Evolutionary conservation across 2,329 filamentous ascomycete genomes (phyloP), one percentile per base, ranked within the genome.

Genomic region (Chaetomiaceae sp.): DNA sequence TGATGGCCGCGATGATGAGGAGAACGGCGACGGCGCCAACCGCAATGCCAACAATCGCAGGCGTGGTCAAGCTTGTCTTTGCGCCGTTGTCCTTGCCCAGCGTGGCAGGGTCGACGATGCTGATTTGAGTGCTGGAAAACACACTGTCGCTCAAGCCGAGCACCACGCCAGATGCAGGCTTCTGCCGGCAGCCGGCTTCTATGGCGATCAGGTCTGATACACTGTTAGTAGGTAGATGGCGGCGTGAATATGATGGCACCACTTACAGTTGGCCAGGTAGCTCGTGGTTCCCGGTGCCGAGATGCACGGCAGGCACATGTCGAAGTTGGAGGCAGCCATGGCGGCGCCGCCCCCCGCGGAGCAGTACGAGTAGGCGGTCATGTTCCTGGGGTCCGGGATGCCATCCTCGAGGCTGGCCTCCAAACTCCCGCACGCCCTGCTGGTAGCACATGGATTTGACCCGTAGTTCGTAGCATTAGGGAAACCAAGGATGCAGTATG

Each of bases 401-500:
- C 64, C 72, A 2, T 65, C 53, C 14, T 65, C 64, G n/a, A 78
- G 53, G 7, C 68, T 64, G 10, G 51, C 46, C 38, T 65, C 59
- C 4, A 79, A 62, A 2, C 58, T 58, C 0, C 74, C 75, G 48
- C 76, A 79, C 2, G 75, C 73, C 4, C 67, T 69, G 6, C 67
- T 68, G 0, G 74, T 78, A 32, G 68, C 65, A 59, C 76, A 79
- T 1, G 75, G 75, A 11, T 65, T 70, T 1, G 70, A 70, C 8
- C 63, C 65, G 9, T 70, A 58, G 15, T 60, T 64, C 0, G 69
- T 68, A 34, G 66, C 71, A 50, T 78, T 72, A 12, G 71, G 74
- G 47, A 68, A 75, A 9, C 69, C 72, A 55, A 76, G 74, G 38
- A 79, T 55, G 56, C 76, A 79, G 50, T 71, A 71, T 45, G 72